A percentile compares a stretch with the other conserved stretches of the same genome.
phyloP scores from a whole-genome alignment of 345 rosid genomes.

The Rhizophora mangle region DNA sequence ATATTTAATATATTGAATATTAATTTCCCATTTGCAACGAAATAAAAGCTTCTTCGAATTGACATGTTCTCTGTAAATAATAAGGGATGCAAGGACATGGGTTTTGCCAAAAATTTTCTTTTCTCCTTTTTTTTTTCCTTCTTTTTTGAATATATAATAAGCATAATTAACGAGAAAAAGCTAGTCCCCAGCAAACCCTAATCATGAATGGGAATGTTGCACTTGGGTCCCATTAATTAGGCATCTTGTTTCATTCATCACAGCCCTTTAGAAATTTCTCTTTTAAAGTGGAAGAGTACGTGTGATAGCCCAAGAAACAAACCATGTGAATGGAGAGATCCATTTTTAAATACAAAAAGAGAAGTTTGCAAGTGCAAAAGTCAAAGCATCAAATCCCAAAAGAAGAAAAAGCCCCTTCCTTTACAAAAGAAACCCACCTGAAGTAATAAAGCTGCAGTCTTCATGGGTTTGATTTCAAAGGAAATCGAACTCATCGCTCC shows the following conservation, averaged over 20 bases:
- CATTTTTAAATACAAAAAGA: slow-evolving; percentile 31
- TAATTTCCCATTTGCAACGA: background rate
- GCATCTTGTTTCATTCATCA: slow-evolving; percentile 14
- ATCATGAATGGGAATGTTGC: slow-evolving; percentile 16
- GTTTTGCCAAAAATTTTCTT: too few species aligned
- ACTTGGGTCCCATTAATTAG: slow-evolving; percentile 19
- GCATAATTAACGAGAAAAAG: background rate
- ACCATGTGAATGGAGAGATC: slow-evolving; percentile 27
- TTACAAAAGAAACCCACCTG: slow-evolving; percentile 21
- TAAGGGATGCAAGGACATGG: background rate
- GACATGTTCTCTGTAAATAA: background rate
- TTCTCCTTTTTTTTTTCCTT: background rate
- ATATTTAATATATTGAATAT: too few species aligned
- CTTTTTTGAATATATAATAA: background rate
- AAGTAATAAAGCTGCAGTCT: slow-evolving; percentile 2
- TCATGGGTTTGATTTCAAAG: background rate
- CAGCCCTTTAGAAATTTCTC: slow-evolving; percentile 8
- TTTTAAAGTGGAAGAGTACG: slow-evolving; percentile 2
- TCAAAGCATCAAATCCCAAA: slow-evolving; percentile 48
- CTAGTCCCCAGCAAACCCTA: slow-evolving; percentile 24
- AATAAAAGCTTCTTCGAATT: background rate
- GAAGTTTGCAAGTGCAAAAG: slow-evolving; percentile 46
- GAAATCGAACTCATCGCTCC: background rate
- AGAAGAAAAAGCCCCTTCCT: slow-evolving; percentile 27
- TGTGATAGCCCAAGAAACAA: slow-evolving; percentile 20